A percentile compares a stretch with the other conserved stretches of the same genome.
phyloP scores from a whole-genome alignment of 2,329 filamentous ascomycete species.

The Cordyceps cateniannulata region DNA sequence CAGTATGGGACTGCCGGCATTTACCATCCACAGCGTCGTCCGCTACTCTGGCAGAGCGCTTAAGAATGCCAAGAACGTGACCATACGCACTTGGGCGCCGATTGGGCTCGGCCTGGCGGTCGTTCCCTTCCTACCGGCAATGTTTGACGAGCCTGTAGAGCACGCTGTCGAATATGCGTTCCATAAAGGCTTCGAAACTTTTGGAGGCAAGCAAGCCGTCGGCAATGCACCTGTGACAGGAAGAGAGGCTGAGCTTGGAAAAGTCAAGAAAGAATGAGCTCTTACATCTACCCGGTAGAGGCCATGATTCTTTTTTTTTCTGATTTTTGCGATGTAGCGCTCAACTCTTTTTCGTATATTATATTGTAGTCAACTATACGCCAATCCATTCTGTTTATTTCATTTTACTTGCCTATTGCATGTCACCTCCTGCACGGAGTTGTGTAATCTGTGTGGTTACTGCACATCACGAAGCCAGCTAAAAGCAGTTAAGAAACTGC shows the following conservation, averaged over 20 bases:
- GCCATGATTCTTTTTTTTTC: neutral
- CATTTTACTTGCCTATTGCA: neutral
- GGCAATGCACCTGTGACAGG: conserved; percentile 49
- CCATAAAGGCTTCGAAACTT: conserved; percentile 68
- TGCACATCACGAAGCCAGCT: too few species aligned
- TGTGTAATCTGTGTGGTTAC: too few species aligned
- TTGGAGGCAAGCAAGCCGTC: conserved; percentile 57
- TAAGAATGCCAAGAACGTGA: conserved; percentile 72
- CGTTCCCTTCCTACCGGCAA: conserved; percentile 74
- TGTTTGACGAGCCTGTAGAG: conserved; percentile 92
- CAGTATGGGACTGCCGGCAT: conserved; percentile 87
- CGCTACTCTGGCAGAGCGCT: conserved; percentile 81
- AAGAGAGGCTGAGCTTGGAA: conserved; percentile 35
- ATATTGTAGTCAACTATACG: neutral
- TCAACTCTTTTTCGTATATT: neutral
- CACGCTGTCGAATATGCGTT: conserved; percentile 86
- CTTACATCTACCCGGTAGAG: neutral
- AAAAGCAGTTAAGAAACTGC: too few species aligned
- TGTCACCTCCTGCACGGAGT: too few species aligned
- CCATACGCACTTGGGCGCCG: conserved; percentile 76
- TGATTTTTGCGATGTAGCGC: conserved; percentile 2
- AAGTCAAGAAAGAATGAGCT: conserved; percentile 37
- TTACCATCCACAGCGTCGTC: conserved; percentile 91
- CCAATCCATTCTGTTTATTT: neutral
- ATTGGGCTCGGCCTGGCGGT: conserved; percentile 75